Base-by-base conservation (phyloP, 768 basidiomycete species). In the Pseudohyphozyma bogoriensis region DNA sequence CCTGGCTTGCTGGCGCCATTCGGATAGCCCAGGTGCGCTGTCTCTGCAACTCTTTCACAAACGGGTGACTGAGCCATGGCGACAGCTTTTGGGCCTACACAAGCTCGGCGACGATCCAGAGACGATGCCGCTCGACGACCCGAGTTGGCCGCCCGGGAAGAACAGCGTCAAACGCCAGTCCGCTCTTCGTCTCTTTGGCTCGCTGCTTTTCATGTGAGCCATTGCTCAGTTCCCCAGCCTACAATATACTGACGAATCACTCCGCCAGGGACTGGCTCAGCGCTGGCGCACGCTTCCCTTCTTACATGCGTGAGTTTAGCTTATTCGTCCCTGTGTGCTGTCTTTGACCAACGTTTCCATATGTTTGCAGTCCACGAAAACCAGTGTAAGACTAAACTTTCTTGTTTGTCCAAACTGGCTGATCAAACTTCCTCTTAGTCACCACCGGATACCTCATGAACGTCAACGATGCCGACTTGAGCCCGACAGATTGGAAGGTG, bases 81-180 rank as follows among this genome's bases (percentile, higher is more conserved):
- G n/a, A n/a, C n/a, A n/a, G n/a, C n/a, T 53, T 6, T 55, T 66
- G 1, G 60, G 60, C 10, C 53, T 66, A 4, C 65, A 66, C 24
- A 60, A 55, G 3, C 46, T 66, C 15, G 54, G 58, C 11, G 55
- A 36, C 55, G 52, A 59, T 35, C 58, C 46, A 4, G 65, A 66
- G 22, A 9, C 31, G 16, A 62, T 62, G 60, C 65, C 65, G 32
- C 54, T 49, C 2, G 64, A 55, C 2, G 65, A 66, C 44, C 60
- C 65, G 2, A 58, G 58, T 2, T 66, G 58, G 55, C 65, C 65
- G n/a, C 55, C 60, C 2, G 65, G 65, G 11, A 66, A 66, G 55
- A 66, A 66, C 55, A 47, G 60, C 1, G 40, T 66, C 33, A 66
- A 66, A 42, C 50, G 65, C 6, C 58, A 66, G 26, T 47, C 40